Percentiles rank a stretch among this genome's conserved stretches.
Conservation (phyloP, 768 basidiomycete genomes). For the Tricholoma matsutake region DNA sequence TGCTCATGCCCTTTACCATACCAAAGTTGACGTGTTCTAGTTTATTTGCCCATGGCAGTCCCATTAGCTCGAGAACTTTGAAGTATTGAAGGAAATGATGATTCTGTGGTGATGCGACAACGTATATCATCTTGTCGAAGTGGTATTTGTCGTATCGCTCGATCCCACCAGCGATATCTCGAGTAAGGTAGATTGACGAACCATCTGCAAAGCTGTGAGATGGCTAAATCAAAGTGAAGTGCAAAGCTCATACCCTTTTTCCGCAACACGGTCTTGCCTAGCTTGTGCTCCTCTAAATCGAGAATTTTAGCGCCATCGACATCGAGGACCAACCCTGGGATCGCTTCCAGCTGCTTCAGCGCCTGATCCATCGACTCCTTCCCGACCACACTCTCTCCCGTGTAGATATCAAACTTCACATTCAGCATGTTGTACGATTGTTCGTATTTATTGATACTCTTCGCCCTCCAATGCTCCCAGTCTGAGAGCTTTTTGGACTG, state of each 20-base stretch:
- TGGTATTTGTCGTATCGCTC: slow-evolving; percentile 92
- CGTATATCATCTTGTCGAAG: slow-evolving; percentile 88
- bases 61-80: slow-evolving; percentile 90
- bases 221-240: neutral
- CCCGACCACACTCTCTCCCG: slow-evolving; percentile 82
- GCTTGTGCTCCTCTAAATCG: slow-evolving; percentile 85
- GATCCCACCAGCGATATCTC: slow-evolving; percentile 91
- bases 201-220: slow-evolving; percentile 54
- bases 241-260: slow-evolving; percentile 61
- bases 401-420: slow-evolving; percentile 88
- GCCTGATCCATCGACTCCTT: slow-evolving; percentile 72
- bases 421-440: slow-evolving; percentile 88
- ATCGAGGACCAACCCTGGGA: slow-evolving; percentile 68
- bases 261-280: slow-evolving; percentile 86
- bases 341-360: slow-evolving; percentile 60
- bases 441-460: slow-evolving; percentile 87
- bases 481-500: slow-evolving; percentile 71
- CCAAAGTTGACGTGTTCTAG: slow-evolving; percentile 91
- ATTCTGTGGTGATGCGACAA: slow-evolving; percentile 85
- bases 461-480: slow-evolving; percentile 91
- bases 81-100: slow-evolving; percentile 89
- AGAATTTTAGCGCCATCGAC: slow-evolving; percentile 81
- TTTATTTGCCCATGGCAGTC: slow-evolving; percentile 78
- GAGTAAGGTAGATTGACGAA: slow-evolving; percentile 90
- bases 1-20: slow-evolving; percentile 93